phyloP scores from a whole-genome alignment of 352 stramenopile species.

The Thalassiosira ordinaria region DNA sequence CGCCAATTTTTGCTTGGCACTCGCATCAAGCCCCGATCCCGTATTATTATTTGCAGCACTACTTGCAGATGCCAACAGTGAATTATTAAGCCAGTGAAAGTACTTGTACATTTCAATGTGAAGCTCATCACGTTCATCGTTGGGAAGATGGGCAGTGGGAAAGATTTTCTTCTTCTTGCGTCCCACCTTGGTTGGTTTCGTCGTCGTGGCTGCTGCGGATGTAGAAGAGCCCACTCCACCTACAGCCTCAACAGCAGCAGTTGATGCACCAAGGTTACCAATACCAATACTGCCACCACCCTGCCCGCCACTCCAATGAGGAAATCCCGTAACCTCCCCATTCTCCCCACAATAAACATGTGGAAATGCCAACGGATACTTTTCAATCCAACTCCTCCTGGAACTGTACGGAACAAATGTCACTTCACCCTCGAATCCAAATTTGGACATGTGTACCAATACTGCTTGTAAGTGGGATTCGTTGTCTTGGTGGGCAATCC shows the following conservation, averaged over 20 bases:
- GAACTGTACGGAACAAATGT: slow-evolving; percentile 35
- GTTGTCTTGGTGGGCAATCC: slow-evolving; percentile 22
- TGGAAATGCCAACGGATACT: slow-evolving; percentile 22
- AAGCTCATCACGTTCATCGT: slow-evolving; percentile 36
- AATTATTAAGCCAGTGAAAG: slow-evolving; percentile 35
- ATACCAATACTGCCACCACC: neutral
- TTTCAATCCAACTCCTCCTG: slow-evolving; percentile 25
- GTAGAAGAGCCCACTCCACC: neutral
- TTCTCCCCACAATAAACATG: slow-evolving; percentile 21
- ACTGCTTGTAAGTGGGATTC: neutral
- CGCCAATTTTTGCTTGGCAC: neutral
- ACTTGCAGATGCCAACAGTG: neutral
- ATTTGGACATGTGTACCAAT: slow-evolving; percentile 12
- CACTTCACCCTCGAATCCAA: slow-evolving; percentile 5
- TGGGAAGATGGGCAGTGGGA: slow-evolving; percentile 17
- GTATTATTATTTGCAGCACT: neutral
- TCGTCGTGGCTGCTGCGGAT: neutral
- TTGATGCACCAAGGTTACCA: too few species aligned
- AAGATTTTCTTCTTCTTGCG: slow-evolving; percentile 20
- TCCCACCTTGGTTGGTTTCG: neutral
- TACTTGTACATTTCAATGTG: slow-evolving; percentile 56
- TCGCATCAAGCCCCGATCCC: neutral
- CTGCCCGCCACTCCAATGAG: slow-evolving; percentile 11
- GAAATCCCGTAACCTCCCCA: slow-evolving; percentile 15
- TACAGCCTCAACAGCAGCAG: neutral